A percentile compares a stretch with the other conserved stretches of the same genome.
These are phyloP conservation scores for Neurospora africana DNA, from an alignment of 495 filamentous ascomycete genomes.

Conservation along the genomic window DNA sequence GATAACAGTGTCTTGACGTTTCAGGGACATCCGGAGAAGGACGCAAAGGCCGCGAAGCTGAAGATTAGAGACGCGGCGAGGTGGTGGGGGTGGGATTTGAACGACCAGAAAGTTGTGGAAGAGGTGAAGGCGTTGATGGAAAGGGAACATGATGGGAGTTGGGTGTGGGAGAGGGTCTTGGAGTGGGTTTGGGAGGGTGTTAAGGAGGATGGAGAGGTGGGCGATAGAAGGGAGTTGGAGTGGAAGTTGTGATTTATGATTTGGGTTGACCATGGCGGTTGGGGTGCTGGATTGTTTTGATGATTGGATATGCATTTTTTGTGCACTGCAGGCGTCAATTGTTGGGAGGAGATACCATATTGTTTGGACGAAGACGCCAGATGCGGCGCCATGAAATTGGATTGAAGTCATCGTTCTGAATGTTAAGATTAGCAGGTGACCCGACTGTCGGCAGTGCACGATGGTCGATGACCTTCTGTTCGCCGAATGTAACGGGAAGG, in stretches of 20 bases:
- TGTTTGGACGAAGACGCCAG: background rate
- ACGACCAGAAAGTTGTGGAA: conserved; percentile 10
- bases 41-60: conserved; percentile 28
- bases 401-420: background rate
- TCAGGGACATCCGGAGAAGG: conserved; percentile 42
- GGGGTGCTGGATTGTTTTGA: background rate
- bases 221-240: background rate
- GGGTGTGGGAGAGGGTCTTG: conserved; percentile 34
- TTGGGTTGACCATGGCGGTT: background rate
- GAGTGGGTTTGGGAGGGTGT: conserved; percentile 27
- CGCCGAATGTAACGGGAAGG: background rate
- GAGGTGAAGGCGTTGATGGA: conserved; percentile 13
- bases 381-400: background rate
- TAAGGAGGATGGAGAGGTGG: background rate
- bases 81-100: conserved; percentile 31
- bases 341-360: background rate
- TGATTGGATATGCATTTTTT: background rate
- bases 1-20: conserved; percentile 35
- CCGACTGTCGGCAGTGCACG: background rate
- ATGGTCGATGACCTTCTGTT: background rate
- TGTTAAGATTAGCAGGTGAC: background rate
- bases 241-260: background rate
- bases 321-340: background rate
- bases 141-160: conserved; percentile 29
- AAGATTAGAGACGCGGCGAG: conserved; percentile 26